Conservation (phyloP, 169 alveolate genomes). For the Ichthyophthirius multifiliis region DNA sequence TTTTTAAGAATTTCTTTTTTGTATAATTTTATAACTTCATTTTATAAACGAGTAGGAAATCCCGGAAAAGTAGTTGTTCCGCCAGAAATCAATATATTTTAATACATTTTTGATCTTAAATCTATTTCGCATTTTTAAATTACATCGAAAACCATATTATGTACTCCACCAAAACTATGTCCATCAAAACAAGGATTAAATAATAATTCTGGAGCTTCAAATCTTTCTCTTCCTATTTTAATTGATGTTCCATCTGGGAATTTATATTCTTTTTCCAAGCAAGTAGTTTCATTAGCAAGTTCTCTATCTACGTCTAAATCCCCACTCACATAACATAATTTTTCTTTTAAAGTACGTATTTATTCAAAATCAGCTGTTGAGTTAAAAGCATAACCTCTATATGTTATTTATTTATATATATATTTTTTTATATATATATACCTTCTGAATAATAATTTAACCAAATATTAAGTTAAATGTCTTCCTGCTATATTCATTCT, state of each 20-base stretch:
- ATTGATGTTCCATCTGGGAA: slow-evolving; percentile 78
- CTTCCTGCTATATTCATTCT: slow-evolving; percentile 86
- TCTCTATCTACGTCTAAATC: slow-evolving; percentile 58
- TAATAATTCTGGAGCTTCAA: slow-evolving; percentile 80
- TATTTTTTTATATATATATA: slow-evolving; percentile 71
- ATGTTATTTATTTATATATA: slow-evolving; percentile 50
- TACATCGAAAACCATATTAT: slow-evolving; percentile 58
- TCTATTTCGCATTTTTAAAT: slow-evolving; percentile 67
- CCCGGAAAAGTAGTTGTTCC: slow-evolving; percentile 89
- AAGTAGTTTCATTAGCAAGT: slow-evolving; percentile 67
- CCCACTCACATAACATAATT: slow-evolving; percentile 61
- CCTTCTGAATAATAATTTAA: slow-evolving; percentile 64
- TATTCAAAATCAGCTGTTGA: slow-evolving; percentile 79
- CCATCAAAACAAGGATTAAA: slow-evolving; percentile 77
- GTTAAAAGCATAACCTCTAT: slow-evolving; percentile 78
- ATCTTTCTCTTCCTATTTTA: slow-evolving; percentile 74
- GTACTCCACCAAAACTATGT: slow-evolving; percentile 63
- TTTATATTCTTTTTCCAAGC: slow-evolving; percentile 57
- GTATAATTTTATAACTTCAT: slow-evolving; percentile 52
- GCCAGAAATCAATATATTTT: slow-evolving; percentile 71
- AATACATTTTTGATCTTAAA: slow-evolving; percentile 51
- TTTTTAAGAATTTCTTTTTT: slow-evolving; percentile 44
- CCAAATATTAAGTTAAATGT: slow-evolving; percentile 80
- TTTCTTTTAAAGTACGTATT: slow-evolving; percentile 76
- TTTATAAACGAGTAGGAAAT: slow-evolving; percentile 68